A percentile compares a stretch with the other conserved stretches of the same genome.
These are phyloP conservation scores for Gnaphalium uliginosum DNA, from an alignment of 129 eudicot species.

Conservation along the genomic window DNA sequence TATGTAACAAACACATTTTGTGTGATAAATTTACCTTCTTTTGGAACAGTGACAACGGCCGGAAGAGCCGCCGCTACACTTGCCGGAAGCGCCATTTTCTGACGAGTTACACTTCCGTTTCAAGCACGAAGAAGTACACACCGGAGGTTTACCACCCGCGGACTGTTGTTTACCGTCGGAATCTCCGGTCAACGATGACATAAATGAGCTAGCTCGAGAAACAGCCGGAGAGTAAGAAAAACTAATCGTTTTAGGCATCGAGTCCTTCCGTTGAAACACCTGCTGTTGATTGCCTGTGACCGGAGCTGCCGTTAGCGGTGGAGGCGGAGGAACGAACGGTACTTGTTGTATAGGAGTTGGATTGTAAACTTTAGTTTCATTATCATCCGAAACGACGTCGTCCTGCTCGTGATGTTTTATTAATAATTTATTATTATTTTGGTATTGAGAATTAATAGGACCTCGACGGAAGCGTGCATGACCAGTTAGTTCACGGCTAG, in stretches of 20 bases:
- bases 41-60: slow-evolving; percentile 84
- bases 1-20: background rate
- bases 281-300: slow-evolving; percentile 11
- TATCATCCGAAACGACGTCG: slow-evolving; percentile 28
- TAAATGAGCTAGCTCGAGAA: slow-evolving; percentile 62
- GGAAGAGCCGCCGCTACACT: slow-evolving; percentile 79
- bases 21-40: slow-evolving; percentile 45
- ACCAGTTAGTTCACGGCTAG: slow-evolving; percentile 55
- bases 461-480: slow-evolving; percentile 93
- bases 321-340: slow-evolving; percentile 40
- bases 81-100: slow-evolving; percentile 70
- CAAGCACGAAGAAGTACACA: slow-evolving; percentile 56
- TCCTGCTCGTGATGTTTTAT: slow-evolving; percentile 17
- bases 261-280: slow-evolving; percentile 39
- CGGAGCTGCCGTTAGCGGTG: background rate
- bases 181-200: slow-evolving; percentile 62
- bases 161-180: slow-evolving; percentile 55
- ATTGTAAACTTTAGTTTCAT: slow-evolving; percentile 54
- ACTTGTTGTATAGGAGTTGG: slow-evolving; percentile 83
- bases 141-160: slow-evolving; percentile 66
- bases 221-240: slow-evolving; percentile 63
- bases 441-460: slow-evolving; percentile 36
- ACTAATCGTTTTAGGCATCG: slow-evolving; percentile 56
- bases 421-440: background rate
- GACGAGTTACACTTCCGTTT: slow-evolving; percentile 75